A percentile compares a stretch with the other conserved stretches of the same genome.
Evolutionary conservation across 192 early-diverging fungal genomes (phyloP).

Genomic region (Mortierella claussenii): DNA sequence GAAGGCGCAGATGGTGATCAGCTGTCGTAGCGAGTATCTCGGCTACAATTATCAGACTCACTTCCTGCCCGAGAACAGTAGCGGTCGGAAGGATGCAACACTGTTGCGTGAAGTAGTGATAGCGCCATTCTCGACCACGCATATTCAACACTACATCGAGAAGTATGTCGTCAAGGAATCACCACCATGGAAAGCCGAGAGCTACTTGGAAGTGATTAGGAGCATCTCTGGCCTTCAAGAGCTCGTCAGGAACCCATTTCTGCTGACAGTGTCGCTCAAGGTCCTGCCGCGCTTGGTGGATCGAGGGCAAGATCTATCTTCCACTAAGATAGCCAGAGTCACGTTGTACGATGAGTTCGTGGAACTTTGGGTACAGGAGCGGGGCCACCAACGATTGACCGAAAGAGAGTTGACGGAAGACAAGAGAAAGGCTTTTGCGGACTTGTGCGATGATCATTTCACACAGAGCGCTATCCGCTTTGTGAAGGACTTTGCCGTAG

Average conservation of each 20-base stretch:
- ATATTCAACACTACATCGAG: slow-evolving; percentile 3
- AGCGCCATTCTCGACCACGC: neutral
- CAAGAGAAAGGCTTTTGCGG: neutral
- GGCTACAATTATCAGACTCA: neutral
- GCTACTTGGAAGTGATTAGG: neutral
- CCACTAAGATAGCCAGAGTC: neutral
- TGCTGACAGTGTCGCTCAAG: neutral
- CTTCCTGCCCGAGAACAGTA: neutral
- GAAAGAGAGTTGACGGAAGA: neutral
- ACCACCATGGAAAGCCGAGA: neutral
- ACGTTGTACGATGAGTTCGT: slow-evolving; percentile 5
- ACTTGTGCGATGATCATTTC: neutral
- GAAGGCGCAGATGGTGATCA: slow-evolving; percentile 5
- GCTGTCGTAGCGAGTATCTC: slow-evolving; percentile 8
- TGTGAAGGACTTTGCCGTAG: neutral
- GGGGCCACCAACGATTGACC: neutral
- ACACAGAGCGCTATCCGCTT: neutral
- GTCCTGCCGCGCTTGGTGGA: neutral
- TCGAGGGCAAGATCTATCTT: neutral
- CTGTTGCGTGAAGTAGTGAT: slow-evolving; percentile 1
- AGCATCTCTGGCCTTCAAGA: neutral
- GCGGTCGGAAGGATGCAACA: neutral
- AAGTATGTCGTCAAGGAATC: neutral
- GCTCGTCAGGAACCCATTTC: neutral
- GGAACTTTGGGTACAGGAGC: neutral